phyloP scores from a whole-genome alignment of 495 filamentous ascomycete species.

The Trichoderma virens region DNA sequence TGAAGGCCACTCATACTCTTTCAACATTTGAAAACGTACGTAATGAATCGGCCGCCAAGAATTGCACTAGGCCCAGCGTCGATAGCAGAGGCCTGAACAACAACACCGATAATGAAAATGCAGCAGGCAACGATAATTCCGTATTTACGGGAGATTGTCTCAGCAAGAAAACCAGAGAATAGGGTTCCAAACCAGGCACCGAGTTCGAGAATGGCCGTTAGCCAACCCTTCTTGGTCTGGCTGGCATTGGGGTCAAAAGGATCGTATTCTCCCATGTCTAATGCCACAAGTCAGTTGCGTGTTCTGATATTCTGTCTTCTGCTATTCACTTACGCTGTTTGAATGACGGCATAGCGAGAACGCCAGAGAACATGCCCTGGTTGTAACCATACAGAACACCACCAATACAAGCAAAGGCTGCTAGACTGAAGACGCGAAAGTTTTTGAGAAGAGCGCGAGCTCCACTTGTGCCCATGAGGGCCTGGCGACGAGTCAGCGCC shows the following conservation, averaged over 20 bases:
- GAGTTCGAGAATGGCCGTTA: constrained; percentile 73
- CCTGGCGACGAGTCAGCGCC: constrained; percentile 55
- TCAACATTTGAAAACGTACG: constrained; percentile 25
- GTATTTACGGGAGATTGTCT: constrained; percentile 66
- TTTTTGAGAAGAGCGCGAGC: constrained; percentile 60
- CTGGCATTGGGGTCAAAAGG: constrained; percentile 42
- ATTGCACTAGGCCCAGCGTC: constrained; percentile 49
- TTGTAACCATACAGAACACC: constrained; percentile 62
- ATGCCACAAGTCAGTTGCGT: not conserved
- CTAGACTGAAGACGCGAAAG: constrained; percentile 61
- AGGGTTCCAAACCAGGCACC: constrained; percentile 77
- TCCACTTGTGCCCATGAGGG: constrained; percentile 56
- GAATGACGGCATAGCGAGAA: constrained; percentile 56
- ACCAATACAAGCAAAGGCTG: constrained; percentile 70
- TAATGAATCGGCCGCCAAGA: constrained; percentile 68
- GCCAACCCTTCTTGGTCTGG: constrained; percentile 64
- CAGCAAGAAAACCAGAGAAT: constrained; percentile 66
- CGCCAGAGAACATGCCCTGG: constrained; percentile 73
- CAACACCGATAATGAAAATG: constrained; percentile 73
- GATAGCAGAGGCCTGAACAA: constrained; percentile 61
- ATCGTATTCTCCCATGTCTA: not conserved
- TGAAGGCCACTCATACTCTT: not conserved
- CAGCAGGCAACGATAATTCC: constrained; percentile 61
- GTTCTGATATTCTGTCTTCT: not conserved
- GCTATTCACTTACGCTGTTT: constrained; percentile 29